These are phyloP conservation scores for Fragilaria crotonensis DNA, from an alignment of 108 stramenopile genomes.

Conservation along the genomic window DNA sequence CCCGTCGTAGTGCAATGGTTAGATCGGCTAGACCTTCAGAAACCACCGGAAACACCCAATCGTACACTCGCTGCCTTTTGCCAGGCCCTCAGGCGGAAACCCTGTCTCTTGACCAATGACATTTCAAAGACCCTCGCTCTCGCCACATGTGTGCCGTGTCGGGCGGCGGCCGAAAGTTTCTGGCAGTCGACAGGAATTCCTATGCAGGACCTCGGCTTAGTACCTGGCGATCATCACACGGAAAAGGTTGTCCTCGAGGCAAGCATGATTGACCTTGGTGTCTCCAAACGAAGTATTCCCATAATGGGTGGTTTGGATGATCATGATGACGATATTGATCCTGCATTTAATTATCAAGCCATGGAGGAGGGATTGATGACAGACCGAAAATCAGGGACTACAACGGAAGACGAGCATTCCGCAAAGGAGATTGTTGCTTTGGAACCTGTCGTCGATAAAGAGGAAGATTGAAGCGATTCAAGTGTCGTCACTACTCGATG, in stretches of 20 bases:
- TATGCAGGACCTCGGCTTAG: neutral
- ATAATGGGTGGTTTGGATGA: neutral
- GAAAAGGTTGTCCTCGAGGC: neutral
- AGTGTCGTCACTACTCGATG: neutral
- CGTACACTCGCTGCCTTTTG: neutral
- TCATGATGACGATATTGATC: neutral
- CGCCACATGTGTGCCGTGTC: neutral
- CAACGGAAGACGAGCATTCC: neutral
- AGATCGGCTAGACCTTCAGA: neutral
- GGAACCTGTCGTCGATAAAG: neutral
- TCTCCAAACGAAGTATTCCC: neutral
- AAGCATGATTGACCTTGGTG: neutral
- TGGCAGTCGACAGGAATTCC: neutral
- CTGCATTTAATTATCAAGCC: slow-evolving; percentile 2
- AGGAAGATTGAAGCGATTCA: neutral
- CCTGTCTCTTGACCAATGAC: neutral
- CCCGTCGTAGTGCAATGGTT: neutral
- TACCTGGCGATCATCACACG: neutral
- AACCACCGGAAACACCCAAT: neutral
- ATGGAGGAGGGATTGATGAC: slow-evolving; percentile 1
- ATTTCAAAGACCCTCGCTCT: neutral
- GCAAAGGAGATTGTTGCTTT: neutral
- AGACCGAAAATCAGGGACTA: neutral
- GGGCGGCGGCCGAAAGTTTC: neutral
- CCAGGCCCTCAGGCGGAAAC: neutral